phyloP scores from a whole-genome alignment of 495 filamentous ascomycete species.

The Rhizodiscina lignyota region DNA sequence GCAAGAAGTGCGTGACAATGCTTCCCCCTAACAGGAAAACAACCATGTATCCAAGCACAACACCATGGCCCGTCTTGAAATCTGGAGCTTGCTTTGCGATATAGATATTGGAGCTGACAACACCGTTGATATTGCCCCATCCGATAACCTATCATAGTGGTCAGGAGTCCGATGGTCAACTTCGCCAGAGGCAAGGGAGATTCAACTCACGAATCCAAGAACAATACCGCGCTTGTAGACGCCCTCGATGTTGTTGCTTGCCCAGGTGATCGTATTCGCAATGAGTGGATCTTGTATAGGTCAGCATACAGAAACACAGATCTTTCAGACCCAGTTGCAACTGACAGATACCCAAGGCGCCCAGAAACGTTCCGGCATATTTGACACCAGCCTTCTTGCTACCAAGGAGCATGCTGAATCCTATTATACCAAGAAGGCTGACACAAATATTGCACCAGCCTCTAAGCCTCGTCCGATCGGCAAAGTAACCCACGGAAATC shows the following conservation, averaged over 20 bases:
- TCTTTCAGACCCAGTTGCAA: too few relatives aligned
- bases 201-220: conserved; percentile 52
- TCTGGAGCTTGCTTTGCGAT: conserved; percentile 33
- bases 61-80: conserved; percentile 40
- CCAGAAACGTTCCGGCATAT: conserved; percentile 76
- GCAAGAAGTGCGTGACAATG: neutral
- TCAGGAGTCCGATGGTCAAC: neutral
- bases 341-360: conserved; percentile 85
- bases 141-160: conserved; percentile 5
- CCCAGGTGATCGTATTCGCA: conserved; percentile 82
- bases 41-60: conserved; percentile 28
- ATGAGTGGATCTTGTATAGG: too few relatives aligned
- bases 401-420: conserved; percentile 64
- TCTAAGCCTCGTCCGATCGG: conserved; percentile 61
- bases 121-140: conserved; percentile 85
- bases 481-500: conserved; percentile 55
- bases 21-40: conserved; percentile 1
- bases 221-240: conserved; percentile 85
- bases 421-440: conserved; percentile 54
- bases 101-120: conserved; percentile 66
- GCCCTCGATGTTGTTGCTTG: conserved; percentile 79
- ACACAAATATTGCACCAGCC: conserved; percentile 69
- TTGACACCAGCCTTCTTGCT: conserved; percentile 42
- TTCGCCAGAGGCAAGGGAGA: conserved; percentile 15
- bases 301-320: too few relatives aligned